phyloP scores from a whole-genome alignment of 2,329 filamentous ascomycete genomes.

The Colletotrichum sp. region DNA sequence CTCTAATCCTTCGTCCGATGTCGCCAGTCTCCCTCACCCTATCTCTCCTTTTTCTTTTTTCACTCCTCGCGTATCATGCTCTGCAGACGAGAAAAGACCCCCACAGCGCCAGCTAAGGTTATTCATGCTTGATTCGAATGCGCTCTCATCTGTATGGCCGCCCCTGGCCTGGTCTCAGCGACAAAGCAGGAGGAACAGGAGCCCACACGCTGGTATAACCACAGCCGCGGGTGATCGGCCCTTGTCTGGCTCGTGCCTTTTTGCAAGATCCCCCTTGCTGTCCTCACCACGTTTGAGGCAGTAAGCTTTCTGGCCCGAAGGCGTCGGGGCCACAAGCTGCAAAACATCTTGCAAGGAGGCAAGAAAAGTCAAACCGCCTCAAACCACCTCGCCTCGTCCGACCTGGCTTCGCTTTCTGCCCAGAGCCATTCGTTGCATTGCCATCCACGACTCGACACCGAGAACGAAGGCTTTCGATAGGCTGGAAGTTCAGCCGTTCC shows the following conservation, averaged over 20 bases:
- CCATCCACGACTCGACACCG: background rate
- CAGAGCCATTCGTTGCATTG: background rate
- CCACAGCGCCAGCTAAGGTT: background rate
- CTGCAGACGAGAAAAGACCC: background rate
- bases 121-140: slow-evolving; percentile 14
- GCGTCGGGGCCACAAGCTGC: background rate
- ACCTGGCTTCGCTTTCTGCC: background rate
- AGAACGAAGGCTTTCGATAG: background rate
- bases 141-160: background rate
- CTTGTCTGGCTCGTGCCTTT: slow-evolving; percentile 3
- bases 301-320: slow-evolving; percentile 4
- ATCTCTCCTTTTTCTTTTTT: background rate
- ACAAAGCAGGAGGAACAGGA: background rate
- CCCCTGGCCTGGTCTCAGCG: slow-evolving; percentile 6
- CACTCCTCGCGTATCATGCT: background rate
- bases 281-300: slow-evolving; percentile 2
- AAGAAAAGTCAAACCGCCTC: slow-evolving; percentile 5
- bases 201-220: background rate
- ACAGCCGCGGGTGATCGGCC: background rate
- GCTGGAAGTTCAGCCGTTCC: background rate
- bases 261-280: background rate
- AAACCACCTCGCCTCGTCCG: slow-evolving; percentile 7
- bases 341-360: background rate
- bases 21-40: background rate
- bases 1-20: slow-evolving; percentile 15